Evolutionary conservation across 371 early-diverging fungal species (phyloP), one percentile per base, ranked within the genome.

Genomic region (Mucor velutinosus): DNA sequence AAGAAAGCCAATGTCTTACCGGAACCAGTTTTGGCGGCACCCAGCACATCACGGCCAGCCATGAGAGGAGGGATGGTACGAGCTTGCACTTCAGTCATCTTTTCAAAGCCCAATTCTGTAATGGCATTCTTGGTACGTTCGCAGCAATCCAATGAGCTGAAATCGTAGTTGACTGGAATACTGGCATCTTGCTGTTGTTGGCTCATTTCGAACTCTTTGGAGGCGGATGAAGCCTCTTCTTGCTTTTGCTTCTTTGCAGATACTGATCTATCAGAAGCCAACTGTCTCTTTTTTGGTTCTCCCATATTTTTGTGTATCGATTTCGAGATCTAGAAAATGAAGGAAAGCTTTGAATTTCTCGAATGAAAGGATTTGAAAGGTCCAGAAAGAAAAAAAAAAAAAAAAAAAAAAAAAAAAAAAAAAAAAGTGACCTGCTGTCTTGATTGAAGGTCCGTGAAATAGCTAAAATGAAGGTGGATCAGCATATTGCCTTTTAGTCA

Each of bases 1-100:
- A 99, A 80, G 84, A 99, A 99, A 8, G 99, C 94, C 61, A 99
- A 87, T 5, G 99, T 99, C 81, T 99, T 99, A 64, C 99, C 99
- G 17, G 94, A 93, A 32, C 99, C 99, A 2, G 99, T 99, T 78
- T 98, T 96, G 32, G 99, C 99, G 56, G 99, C 98, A 41, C 99
- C 99, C 35, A 99, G 82, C 29, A 99, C 94, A 87, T 99, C 99
- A 39, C 94, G 90, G 56, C 99, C 99, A 23, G 96, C 94, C 86
- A 98, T 84, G 29, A 97, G 89, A 15, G 97, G 91, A 10, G 96
- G 97, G 66, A 99, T 97, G 4, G 95, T 91, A 64, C 96, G 88
- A 37, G 96, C 94, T 85, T 99, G 99, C 25, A 99, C 95, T 75
- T 96, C 95, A 1, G 99, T 99, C 99, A 99, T 99, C 66, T 84